Conservation (phyloP, 805 yeast genomes). For the Teunomyces aglyptinius region DNA sequence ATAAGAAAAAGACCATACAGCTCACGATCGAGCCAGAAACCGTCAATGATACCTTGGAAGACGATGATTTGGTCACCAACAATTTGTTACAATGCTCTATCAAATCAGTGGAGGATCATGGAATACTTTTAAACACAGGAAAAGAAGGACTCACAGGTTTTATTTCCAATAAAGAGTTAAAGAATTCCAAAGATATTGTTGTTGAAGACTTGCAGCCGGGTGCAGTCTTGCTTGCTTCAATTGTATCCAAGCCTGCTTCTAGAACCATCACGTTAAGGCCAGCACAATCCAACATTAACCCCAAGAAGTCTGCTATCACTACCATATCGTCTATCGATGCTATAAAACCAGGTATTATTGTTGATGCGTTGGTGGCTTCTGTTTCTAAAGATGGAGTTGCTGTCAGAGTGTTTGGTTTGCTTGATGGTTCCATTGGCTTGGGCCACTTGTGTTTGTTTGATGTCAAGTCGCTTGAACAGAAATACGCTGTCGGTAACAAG, state of each 20-base stretch:
- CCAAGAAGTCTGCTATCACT: constrained; percentile 47
- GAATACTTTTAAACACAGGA: constrained; percentile 76
- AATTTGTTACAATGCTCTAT: constrained; percentile 73
- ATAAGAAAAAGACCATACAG: constrained; percentile 60
- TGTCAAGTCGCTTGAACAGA: constrained; percentile 51
- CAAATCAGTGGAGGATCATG: constrained; percentile 87
- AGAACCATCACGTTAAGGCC: constrained; percentile 62
- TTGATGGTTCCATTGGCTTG: constrained; percentile 66
- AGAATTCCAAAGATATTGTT: constrained; percentile 31
- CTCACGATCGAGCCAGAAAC: constrained; percentile 70
- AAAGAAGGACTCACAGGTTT: constrained; percentile 59
- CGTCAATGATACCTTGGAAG: constrained; percentile 60
- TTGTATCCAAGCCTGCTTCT: constrained; percentile 44
- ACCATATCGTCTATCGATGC: constrained; percentile 74
- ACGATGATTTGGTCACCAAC: constrained; percentile 64
- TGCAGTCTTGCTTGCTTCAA: constrained; percentile 63
- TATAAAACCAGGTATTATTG: constrained; percentile 79
- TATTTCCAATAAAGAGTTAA: constrained; percentile 66
- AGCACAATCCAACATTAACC: constrained; percentile 34
- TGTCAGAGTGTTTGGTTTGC: constrained; percentile 72
- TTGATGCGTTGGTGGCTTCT: constrained; percentile 68
- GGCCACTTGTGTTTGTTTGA: constrained; percentile 60
- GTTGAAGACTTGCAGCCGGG: constrained; percentile 50
- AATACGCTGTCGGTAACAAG: constrained; percentile 64
- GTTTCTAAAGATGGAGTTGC: constrained; percentile 60